Conservation (phyloP, 2,329 filamentous ascomycete genomes). For the Phyllosticta citrichinensis region DNA sequence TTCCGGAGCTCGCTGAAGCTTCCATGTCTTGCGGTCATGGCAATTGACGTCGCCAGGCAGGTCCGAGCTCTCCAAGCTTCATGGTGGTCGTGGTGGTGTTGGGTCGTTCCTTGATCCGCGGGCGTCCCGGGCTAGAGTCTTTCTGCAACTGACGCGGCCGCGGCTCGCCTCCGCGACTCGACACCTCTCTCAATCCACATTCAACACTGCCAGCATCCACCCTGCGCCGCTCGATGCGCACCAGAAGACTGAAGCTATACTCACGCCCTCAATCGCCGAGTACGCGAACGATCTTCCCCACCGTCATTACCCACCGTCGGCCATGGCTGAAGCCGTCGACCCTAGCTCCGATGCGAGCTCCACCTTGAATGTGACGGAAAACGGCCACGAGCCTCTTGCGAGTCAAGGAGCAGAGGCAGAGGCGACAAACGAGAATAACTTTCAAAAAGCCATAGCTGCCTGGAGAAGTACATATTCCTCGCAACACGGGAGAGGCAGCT, state of each 20-base stretch:
- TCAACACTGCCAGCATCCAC: not conserved
- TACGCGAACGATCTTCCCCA: not conserved
- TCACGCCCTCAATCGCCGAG: not conserved
- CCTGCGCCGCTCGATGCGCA: not conserved
- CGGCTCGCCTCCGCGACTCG: not conserved
- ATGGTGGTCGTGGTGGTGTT: constrained; percentile 1
- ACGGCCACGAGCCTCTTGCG: not conserved
- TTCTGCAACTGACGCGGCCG: not conserved
- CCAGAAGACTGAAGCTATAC: constrained; percentile 6
- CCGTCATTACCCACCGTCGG: not conserved
- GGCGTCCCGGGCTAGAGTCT: not conserved
- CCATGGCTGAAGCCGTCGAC: constrained; percentile 8
- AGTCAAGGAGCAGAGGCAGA: not conserved
- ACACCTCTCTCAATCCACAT: constrained; percentile 7
- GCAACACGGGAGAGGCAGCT: not conserved
- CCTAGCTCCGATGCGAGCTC: not conserved
- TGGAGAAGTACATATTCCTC: constrained; percentile 66
- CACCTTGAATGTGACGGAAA: not conserved
- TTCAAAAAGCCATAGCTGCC: constrained; percentile 88
- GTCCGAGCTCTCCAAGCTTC: not conserved
- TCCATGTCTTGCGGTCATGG: constrained; percentile 20
- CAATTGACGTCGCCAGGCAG: constrained; percentile 8
- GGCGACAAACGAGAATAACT: constrained; percentile 66
- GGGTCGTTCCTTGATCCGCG: not conserved
- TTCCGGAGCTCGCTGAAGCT: constrained; percentile 18